Percentiles rank a stretch among this genome's conserved stretches.
Conservation (phyloP, 1,284 basidiomycete genomes). For the Apiotrichum sp. region DNA sequence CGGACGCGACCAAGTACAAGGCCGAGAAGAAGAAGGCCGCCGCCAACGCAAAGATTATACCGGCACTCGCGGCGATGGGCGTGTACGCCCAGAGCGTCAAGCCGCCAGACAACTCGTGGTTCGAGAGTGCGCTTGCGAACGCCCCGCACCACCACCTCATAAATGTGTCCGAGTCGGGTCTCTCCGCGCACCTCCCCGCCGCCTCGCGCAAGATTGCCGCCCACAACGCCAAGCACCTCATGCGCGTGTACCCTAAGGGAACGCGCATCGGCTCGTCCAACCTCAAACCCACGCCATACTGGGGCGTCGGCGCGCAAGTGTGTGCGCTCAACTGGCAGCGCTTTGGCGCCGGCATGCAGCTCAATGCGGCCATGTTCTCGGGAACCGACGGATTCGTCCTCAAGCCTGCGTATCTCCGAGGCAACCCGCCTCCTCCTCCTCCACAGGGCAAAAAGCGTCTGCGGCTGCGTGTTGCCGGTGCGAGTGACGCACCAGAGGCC, state of each 20-base stretch:
- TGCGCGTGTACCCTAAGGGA: constrained; percentile 85
- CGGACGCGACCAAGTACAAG: not conserved
- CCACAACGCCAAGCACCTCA: constrained; percentile 79
- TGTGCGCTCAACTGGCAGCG: constrained; percentile 99
- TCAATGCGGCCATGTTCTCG: constrained; percentile 89
- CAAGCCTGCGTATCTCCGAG: constrained; percentile 57
- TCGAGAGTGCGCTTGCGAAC: constrained; percentile 4
- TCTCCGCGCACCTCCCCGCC: constrained; percentile 7
- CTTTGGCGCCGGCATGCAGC: constrained; percentile 59
- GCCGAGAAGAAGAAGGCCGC: constrained; percentile 2
- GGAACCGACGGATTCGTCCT: constrained; percentile 81
- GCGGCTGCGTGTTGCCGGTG: constrained; percentile 10
- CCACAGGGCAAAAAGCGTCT: constrained; percentile 3
- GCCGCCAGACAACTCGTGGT: constrained; percentile 15
- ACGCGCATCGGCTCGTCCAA: constrained; percentile 76
- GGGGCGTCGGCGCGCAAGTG: constrained; percentile 84
- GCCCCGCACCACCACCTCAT: constrained; percentile 15
- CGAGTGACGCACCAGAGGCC: constrained; percentile 6
- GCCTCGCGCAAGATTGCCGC: constrained; percentile 49
- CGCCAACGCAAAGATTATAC: constrained; percentile 7
- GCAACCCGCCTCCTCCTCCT: not conserved
- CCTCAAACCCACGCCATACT: constrained; percentile 82
- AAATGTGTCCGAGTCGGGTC: constrained; percentile 16
- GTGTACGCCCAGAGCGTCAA: constrained; percentile 17
- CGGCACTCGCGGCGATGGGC: constrained; percentile 11